Percentiles rank a stretch among this genome's conserved stretches.
These are phyloP conservation scores for Xylariaceae sp. DNA, from an alignment of 2,329 filamentous ascomycete species.

Conservation along the genomic window DNA sequence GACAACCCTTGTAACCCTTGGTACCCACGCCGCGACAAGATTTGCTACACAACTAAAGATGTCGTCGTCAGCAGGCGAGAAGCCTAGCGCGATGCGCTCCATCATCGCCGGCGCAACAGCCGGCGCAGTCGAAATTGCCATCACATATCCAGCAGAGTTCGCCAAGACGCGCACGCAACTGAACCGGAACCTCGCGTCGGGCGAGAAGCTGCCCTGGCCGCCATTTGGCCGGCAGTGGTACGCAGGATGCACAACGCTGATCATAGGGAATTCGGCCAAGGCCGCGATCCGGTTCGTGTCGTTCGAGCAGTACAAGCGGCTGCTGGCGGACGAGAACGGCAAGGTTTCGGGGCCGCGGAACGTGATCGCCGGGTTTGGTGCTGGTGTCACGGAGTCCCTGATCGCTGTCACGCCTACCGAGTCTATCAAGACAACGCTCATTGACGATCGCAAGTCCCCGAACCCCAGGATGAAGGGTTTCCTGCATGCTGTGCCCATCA, in stretches of 20 bases:
- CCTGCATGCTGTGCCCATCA: constrained; percentile 85
- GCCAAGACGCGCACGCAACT: constrained; percentile 95
- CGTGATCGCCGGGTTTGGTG: constrained; percentile 91
- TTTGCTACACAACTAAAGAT: constrained; percentile 5
- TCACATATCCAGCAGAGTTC: constrained; percentile 85
- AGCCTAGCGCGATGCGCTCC: constrained; percentile 82
- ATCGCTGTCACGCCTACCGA: constrained; percentile 96
- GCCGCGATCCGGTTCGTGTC: constrained; percentile 95
- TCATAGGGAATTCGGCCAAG: constrained; percentile 96
- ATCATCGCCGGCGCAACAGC: constrained; percentile 93
- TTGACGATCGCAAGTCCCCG: constrained; percentile 88
- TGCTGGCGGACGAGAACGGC: constrained; percentile 82
- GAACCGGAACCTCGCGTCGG: constrained; percentile 80
- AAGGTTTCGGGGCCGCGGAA: constrained; percentile 90
- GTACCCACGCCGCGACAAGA: neutral
- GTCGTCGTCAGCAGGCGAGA: constrained; percentile 45
- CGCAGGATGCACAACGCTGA: constrained; percentile 94
- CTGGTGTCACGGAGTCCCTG: constrained; percentile 90
- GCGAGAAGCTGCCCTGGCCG: constrained; percentile 91
- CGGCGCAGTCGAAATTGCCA: constrained; percentile 90
- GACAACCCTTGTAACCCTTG: no score
- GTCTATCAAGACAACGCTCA: constrained; percentile 97
- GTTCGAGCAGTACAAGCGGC: constrained; percentile 89
- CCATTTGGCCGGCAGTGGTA: constrained; percentile 96
- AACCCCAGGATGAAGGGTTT: constrained; percentile 91